These are phyloP conservation scores for Flaveria sonorensis DNA, from an alignment of 129 eudicot genomes.

Conservation along the genomic window DNA sequence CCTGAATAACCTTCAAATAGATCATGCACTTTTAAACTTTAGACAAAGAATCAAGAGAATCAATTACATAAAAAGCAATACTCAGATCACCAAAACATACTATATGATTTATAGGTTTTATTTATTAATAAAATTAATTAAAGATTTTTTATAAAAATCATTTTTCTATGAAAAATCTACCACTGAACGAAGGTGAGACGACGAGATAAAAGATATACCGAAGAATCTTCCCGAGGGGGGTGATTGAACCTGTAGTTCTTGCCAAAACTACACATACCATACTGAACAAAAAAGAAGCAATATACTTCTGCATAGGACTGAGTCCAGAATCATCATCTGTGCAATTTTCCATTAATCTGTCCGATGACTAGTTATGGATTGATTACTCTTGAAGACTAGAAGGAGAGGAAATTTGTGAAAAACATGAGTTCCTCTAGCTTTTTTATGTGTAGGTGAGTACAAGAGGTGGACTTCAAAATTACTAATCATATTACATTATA, in stretches of 20 bases:
- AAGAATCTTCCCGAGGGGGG: background rate
- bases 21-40: no score
- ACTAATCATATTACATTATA: no score
- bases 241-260: background rate
- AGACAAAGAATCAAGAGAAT: background rate
- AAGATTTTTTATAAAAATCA: no score
- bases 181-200: background rate
- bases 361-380: background rate
- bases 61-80: background rate
- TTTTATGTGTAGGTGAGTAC: no score
- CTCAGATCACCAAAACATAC: no score
- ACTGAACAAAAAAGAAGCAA: conserved; percentile 6
- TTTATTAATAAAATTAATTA: background rate
- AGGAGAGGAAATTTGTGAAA: no score
- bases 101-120: background rate
- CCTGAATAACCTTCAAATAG: background rate
- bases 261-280: background rate
- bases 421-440: no score
- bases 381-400: no score
- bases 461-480: no score
- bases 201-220: background rate
- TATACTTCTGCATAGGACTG: background rate
- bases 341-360: background rate
- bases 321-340: background rate
- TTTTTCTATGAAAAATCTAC: background rate